phyloP scores from a whole-genome alignment of 345 rosid genomes.

The Syzygium aqueum region DNA sequence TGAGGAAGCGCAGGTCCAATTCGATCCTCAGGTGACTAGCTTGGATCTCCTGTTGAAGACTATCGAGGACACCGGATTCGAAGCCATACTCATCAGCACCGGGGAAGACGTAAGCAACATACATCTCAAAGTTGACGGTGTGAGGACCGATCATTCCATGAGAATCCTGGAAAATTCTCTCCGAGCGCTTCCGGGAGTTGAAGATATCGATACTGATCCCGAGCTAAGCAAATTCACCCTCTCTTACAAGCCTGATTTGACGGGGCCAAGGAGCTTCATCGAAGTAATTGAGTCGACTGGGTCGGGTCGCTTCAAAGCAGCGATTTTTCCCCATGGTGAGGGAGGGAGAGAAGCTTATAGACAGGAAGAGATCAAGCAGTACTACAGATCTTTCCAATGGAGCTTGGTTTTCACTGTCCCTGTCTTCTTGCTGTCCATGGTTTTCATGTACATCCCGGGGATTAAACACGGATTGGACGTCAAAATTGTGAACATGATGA shows the following conservation, averaged over 20 bases:
- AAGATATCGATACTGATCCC: constrained; percentile 14
- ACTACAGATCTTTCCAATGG: constrained; percentile 59
- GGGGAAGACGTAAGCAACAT: constrained; percentile 68
- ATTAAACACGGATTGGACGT: constrained; percentile 43
- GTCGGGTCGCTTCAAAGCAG: constrained; percentile 54
- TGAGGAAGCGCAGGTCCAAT: constrained; percentile 76
- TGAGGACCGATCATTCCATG: constrained; percentile 38
- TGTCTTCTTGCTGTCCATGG: constrained; percentile 73
- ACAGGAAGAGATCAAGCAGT: constrained; percentile 56
- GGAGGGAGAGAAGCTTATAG: constrained; percentile 51
- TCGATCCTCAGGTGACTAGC: constrained; percentile 42
- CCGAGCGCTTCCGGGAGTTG: constrained; percentile 85
- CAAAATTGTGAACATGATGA: constrained; percentile 73
- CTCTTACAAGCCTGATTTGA: constrained; percentile 60
- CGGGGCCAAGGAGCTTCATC: constrained; percentile 76
- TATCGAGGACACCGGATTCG: constrained; percentile 60
- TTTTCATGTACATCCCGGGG: constrained; percentile 75
- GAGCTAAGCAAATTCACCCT: constrained; percentile 37
- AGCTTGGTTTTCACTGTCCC: constrained; percentile 85
- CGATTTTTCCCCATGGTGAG: constrained; percentile 53
- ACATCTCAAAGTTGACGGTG: constrained; percentile 66
- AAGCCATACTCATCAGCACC: constrained; percentile 57
- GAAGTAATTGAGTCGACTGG: constrained; percentile 76
- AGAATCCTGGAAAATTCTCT: constrained; percentile 48
- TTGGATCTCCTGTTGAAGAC: constrained; percentile 31